Base-by-base conservation (phyloP, 768 basidiomycete species). In the Mycena metata region DNA sequence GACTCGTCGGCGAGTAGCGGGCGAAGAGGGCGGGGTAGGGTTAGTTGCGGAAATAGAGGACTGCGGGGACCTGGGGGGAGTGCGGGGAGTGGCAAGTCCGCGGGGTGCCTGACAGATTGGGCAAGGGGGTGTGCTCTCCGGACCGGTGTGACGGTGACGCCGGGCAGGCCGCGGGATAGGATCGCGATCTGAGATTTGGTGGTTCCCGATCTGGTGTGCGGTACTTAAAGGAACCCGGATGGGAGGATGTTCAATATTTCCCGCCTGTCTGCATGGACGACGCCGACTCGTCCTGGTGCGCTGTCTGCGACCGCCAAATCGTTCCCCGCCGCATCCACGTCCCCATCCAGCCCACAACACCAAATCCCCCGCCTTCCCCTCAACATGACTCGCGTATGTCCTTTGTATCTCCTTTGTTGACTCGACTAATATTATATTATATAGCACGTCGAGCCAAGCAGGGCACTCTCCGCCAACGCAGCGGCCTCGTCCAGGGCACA, bases 241-340 rank as follows among this genome's bases (percentile, higher is more conserved):
- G 41, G 5, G 17, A 5, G n/a, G 12, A 26, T 36, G 51, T n/a
- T 3, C 3, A 30, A 30, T 30, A 26, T 54, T 58, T 41, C 52
- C 72, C 43, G 59, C 66, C 58, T 73, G 75, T 67, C 30, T 30
- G 30, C 39, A 72, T 77, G 70, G 76, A 80, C 75, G 60, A 60
- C 62, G 10, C 21, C 3, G 36, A 30, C 50, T 12, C 57, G 4
- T n/a, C 24, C 63, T 95, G 91, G 91, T 95, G 93, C 85, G 91
- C 91, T 56, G 88, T 87, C 75, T 95, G 94, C 83, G 87, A 89
- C 74, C 83, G 88, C 72, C 90, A 91, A 70, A 94, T 95, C 72
- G 81, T 87, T n/a, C 93, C 94, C n/a, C 93, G 92, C 76, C 90
- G 91, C 70, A 82, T 80, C 70, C 83, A 83, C 15, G 85, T 92